Conservation (phyloP, 176 grass and related monocot genomes). For the Carex cristatella region DNA sequence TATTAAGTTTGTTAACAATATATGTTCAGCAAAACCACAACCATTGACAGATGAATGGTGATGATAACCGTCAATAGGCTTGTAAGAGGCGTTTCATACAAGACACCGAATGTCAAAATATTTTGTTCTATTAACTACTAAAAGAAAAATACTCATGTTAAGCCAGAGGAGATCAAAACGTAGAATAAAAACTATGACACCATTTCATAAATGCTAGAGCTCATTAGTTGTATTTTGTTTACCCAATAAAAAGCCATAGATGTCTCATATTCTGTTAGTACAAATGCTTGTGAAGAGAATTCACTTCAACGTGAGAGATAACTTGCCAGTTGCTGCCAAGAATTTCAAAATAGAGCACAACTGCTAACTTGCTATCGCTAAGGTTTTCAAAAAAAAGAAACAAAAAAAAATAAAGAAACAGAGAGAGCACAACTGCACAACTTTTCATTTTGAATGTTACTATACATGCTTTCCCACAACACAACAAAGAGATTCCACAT, state of each 20-base stretch:
- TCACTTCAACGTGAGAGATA: background rate
- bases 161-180: background rate
- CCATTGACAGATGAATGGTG: no score
- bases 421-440: no score
- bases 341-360: no score
- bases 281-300: background rate
- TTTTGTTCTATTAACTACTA: background rate
- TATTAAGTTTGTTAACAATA: no score
- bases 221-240: background rate
- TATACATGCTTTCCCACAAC: background rate
- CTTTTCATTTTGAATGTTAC: background rate
- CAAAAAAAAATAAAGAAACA: no score
- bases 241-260: background rate
- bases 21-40: no score
- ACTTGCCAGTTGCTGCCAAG: no score
- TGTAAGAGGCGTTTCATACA: no score
- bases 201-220: background rate
- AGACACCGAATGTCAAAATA: background rate
- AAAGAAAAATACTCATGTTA: background rate
- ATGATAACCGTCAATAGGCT: no score
- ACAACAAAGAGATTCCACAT: background rate
- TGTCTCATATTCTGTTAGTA: background rate
- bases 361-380: no score
- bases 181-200: background rate
- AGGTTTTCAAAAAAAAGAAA: no score